phyloP scores from a whole-genome alignment of 441 rosid species.

The Syzygium syzygioides region DNA sequence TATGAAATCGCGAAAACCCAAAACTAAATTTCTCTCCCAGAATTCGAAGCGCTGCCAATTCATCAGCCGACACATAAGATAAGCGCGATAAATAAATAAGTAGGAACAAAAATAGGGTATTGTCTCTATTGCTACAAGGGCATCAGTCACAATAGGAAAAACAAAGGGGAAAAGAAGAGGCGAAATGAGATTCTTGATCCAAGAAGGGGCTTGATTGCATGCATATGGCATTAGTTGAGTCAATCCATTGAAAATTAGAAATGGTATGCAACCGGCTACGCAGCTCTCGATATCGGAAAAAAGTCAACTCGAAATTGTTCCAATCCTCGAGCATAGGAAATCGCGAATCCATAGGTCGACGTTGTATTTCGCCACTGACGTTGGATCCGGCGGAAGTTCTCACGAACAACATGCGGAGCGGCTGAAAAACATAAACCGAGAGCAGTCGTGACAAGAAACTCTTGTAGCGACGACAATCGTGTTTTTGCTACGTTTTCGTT shows the following conservation, averaged over 20 bases:
- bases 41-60: not conserved
- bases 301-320: not conserved
- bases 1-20: not conserved
- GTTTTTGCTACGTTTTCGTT: no score
- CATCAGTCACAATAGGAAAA: not conserved
- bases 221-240: not conserved
- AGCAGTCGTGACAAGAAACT: not conserved
- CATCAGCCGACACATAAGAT: not conserved
- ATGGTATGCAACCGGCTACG: not conserved
- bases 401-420: not conserved
- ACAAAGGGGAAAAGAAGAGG: not conserved
- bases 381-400: not conserved
- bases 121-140: not conserved
- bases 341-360: not conserved
- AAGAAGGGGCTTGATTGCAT: not conserved
- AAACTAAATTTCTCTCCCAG: not conserved
- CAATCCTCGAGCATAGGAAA: not conserved
- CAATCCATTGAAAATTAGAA: not conserved
- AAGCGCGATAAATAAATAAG: not conserved
- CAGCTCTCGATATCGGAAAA: not conserved
- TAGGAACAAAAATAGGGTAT: not conserved
- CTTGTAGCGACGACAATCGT: not conserved
- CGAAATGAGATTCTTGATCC: not conserved
- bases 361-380: not conserved
- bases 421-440: not conserved